Base-by-base conservation (phyloP, 2,329 filamentous ascomycete species). In the Venturia aucupariae region DNA sequence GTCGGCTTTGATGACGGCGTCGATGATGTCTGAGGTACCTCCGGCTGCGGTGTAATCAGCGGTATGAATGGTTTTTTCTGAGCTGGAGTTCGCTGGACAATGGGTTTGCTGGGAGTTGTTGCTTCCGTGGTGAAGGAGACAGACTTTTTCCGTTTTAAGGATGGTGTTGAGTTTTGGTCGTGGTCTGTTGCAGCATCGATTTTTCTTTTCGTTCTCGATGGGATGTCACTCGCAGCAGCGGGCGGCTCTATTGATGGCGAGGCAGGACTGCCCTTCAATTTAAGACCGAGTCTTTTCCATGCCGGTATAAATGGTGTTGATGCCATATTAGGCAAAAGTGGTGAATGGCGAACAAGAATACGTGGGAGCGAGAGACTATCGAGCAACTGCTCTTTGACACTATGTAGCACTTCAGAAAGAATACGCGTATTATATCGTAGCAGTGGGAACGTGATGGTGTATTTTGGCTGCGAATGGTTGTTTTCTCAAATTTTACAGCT, bases 101-200 rank as follows among this genome's bases (percentile, higher is more conserved):
- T 83, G 66, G 81, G 79, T 24, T 81, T 83, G 72, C 87, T 84
- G 57, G 80, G 74, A 7, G 73, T 75, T 71, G 88, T 87, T 3
- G 84, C 86, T 61, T 86, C 85, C 8, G 82, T 78, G 1, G 85
- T 83, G 71, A 89, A 89, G 1, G 84, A 82, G 10, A 89, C 86
- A 4, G 83, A 85, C 71, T 88, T 87, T 67, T 76, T 77, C 46
- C 71, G 71, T 27, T 71, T 63, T 65, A 67, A 55, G 24, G 65
- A 38, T 55, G 61, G 46, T 11, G 35, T 64, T 44, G 59, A n/a
- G 11, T 30, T 46, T 35, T 44, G 39, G 39, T 65, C 39, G 48
- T 67, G 61, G n/a, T n/a, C 64, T 41, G 55, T 44, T 11, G 32
- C 19, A 42, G 38, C 35, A 38, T 46, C 39, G 35, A 39, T 19